Base-by-base conservation (phyloP, 495 filamentous ascomycete genomes). In the Lineolata rhizophorae region DNA sequence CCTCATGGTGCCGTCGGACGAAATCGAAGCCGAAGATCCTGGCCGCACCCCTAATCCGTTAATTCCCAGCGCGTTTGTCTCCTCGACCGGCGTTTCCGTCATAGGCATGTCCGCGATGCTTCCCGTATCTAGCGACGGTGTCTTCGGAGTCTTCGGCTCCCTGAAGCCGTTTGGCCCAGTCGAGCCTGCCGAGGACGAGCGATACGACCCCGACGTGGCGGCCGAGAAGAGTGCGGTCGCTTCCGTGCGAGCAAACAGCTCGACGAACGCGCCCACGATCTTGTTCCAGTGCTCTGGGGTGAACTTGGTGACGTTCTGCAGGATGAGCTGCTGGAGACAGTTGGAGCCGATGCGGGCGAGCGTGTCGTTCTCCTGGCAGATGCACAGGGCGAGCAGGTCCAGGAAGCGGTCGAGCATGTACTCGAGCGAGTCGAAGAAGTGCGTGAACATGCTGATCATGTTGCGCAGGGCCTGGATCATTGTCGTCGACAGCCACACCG, bases 381-480 rank as follows among this genome's bases (percentile, higher is more conserved):
- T 99, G 47, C 87, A 99, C 12, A 95, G 64, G 2, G 80, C 81
- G 1, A 99, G 56, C 6, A 99, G 67, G 44, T 95, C 84, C 22
- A 99, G 58, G 46, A 95, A 93, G 17, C 85, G 62, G 45, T 92
- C 81, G 13, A 99, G 64, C 90, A 99, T 95, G 48, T 91, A 85
- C 49, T 94, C 81, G 17, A 99, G 56, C 0, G 80, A 65, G 35
- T 91, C 81, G 42, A 95, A 99, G 52, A 94, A 95, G 51, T 99
- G 87, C 0, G 87, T 99, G 47, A 99, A 95, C 16, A 99, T 67
- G 0, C 76, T 83, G 43, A 99, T 94, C 76, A 99, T 92, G 53
- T 93, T 95, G 29, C 87, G 70, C 39, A 99, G 56, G 11, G 87
- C 87, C 51, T 99, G 87, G 28, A 99, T 99, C 83, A 99, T 95